Evolutionary conservation across 2,329 filamentous ascomycete species (phyloP), one percentile per base, ranked within the genome.

Genomic region (Cordyceps fumosorosea): DNA sequence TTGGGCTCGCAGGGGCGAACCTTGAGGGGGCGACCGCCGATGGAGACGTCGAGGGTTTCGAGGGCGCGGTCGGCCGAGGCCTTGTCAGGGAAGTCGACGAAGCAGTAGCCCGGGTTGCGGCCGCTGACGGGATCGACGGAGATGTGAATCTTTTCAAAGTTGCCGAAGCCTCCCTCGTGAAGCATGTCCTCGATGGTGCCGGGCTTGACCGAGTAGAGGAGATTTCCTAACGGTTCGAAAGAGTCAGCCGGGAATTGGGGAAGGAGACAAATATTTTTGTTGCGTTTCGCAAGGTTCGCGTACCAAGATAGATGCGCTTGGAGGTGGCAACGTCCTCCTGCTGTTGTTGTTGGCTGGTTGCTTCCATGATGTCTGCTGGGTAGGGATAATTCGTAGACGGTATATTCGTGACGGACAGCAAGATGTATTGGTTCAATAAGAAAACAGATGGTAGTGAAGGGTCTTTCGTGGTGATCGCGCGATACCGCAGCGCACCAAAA

Each of bases 101-200:
- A 91, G 75, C 88, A 91, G 75, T 90, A 89, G 44, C 86, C 88
- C 0, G 87, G 87, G 70, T 90, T 91, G 51, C 87, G 80, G 47
- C 81, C 84, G 34, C 83, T 88, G 11, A 91, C 76, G 50, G 91
- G 75, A 50, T 88, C 79, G 64, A 83, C 84, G 75, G 91, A 92
- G 70, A 87, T 86, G 0, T 89, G 89, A 55, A 91, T 87, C 0
- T 86, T 83, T 67, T 88, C 84, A 80, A 85, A 90, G 3, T 63
- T 61, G 29, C 48, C 51, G 12, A 66, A 66, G 34, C 70, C 73
- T 22, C 69, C 67, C 34, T 77, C 74, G 29, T 79, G 75, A 32
- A 89, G 74, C 22, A 77, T 78, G 56, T 84, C 77, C 69, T 89
- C 87, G 42, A 89, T 80, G 68, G 89, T 86, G 62, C 81, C 75